phyloP scores from a whole-genome alignment of 306 rosid species.

The Rubus parviflorus region DNA sequence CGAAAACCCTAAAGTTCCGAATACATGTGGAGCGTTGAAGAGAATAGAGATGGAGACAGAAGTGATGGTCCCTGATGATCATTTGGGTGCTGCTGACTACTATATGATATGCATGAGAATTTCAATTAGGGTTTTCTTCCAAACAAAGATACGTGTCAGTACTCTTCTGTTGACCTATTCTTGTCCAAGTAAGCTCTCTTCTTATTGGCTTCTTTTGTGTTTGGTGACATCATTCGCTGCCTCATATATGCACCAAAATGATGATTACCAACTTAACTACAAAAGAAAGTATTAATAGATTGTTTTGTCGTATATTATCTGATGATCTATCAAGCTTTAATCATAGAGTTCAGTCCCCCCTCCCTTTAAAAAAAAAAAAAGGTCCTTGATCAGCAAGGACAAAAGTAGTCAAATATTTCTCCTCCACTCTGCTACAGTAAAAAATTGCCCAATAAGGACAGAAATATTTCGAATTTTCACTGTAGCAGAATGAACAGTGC shows the following conservation, averaged over 20 bases:
- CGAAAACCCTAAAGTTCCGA: conserved; percentile 16
- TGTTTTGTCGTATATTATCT: background rate
- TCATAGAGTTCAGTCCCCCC: background rate
- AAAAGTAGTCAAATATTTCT: too few species aligned
- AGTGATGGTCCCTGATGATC: too few species aligned
- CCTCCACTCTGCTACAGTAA: too few species aligned
- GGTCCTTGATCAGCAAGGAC: too few species aligned
- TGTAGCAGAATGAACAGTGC: too few species aligned
- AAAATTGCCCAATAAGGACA: too few species aligned
- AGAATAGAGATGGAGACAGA: background rate
- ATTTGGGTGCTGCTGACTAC: too few species aligned
- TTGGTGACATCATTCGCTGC: background rate
- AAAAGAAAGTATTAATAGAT: background rate
- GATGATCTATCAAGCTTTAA: background rate
- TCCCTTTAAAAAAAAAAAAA: too few species aligned
- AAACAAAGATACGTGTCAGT: background rate
- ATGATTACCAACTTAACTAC: background rate
- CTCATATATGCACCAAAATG: background rate
- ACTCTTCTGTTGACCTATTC: background rate
- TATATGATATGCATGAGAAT: background rate
- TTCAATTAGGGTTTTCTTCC: background rate
- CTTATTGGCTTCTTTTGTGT: background rate
- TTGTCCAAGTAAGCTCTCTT: background rate
- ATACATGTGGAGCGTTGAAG: conserved; percentile 22
- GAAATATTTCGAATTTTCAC: too few species aligned